Conservation (phyloP, 179 eudicot species). For the Spinacia oleracea region DNA sequence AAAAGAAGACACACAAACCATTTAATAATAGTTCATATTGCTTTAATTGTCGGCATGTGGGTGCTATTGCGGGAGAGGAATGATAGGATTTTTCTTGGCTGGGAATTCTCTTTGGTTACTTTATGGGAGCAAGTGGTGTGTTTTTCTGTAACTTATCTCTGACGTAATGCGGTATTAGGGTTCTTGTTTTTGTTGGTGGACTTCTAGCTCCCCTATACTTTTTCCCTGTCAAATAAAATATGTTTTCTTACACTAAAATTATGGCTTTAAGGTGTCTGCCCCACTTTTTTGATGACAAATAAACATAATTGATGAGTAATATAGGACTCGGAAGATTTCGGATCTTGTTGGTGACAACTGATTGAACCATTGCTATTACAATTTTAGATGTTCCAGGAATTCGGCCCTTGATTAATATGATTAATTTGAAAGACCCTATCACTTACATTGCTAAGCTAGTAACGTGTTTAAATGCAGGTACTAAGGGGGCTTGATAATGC, state of each 20-base stretch:
- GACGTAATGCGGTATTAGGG: too few species aligned
- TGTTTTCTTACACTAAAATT: too few species aligned
- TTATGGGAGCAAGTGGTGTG: too few species aligned
- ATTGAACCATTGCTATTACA: neutral
- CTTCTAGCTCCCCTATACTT: neutral
- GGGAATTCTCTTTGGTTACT: too few species aligned
- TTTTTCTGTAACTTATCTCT: too few species aligned
- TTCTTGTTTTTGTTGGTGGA: neutral
- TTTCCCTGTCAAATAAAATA: neutral
- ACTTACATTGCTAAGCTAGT: constrained; percentile 4
- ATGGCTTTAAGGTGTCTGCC: too few species aligned
- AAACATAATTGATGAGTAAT: neutral
- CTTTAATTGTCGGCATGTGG: too few species aligned
- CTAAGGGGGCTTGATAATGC: constrained; percentile 76
- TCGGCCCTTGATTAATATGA: neutral
- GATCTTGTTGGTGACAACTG: neutral
- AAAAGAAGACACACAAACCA: neutral
- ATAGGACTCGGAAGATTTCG: neutral
- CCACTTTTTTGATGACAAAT: neutral
- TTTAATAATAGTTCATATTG: neutral
- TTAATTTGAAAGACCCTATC: constrained; percentile 1
- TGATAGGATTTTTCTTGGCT: too few species aligned
- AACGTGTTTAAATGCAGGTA: constrained; percentile 52
- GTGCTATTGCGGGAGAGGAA: too few species aligned
- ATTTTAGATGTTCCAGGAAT: neutral